Evolutionary conservation across 2,329 filamentous ascomycete genomes (phyloP).

Genomic region (Botrytis porri): DNA sequence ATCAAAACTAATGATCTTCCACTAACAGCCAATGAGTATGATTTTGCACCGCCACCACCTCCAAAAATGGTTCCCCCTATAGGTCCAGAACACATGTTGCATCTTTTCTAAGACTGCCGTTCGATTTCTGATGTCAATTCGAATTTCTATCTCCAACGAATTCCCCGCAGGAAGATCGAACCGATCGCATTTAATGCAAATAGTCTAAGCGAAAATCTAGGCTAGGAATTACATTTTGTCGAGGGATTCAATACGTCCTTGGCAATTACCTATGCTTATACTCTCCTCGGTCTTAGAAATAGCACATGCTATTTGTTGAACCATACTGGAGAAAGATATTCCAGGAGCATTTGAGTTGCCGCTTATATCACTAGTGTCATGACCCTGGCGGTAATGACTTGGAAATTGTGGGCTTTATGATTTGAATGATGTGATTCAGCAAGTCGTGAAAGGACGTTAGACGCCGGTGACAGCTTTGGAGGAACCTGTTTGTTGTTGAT

Average conservation of each 20-base stretch:
- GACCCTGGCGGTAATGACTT: constrained; percentile 23
- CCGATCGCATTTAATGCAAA: neutral
- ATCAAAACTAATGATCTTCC: constrained; percentile 20
- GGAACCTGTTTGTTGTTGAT: neutral
- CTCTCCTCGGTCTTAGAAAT: neutral
- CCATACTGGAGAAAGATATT: constrained; percentile 20
- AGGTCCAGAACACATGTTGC: neutral
- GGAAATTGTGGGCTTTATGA: constrained; percentile 21
- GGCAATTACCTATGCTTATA: neutral
- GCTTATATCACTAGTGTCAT: constrained; percentile 24
- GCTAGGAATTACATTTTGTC: neutral
- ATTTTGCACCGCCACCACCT: constrained; percentile 20
- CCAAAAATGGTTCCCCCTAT: constrained; percentile 19
- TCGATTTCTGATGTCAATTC: neutral
- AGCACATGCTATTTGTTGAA: constrained; percentile 10
- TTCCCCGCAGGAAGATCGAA: constrained; percentile 8
- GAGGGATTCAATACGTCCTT: neutral
- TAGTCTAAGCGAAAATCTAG: neutral
- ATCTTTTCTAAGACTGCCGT: neutral
- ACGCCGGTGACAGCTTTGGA: neutral
- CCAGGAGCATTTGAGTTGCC: constrained; percentile 21
- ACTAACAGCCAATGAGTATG: constrained; percentile 21
- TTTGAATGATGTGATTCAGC: neutral
- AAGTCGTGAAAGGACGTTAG: neutral
- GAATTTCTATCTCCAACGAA: neutral